A percentile compares a stretch with the other conserved stretches of the same genome.
phyloP scores from a whole-genome alignment of 2,329 filamentous ascomycete genomes.

The Aspergillus sp. region DNA sequence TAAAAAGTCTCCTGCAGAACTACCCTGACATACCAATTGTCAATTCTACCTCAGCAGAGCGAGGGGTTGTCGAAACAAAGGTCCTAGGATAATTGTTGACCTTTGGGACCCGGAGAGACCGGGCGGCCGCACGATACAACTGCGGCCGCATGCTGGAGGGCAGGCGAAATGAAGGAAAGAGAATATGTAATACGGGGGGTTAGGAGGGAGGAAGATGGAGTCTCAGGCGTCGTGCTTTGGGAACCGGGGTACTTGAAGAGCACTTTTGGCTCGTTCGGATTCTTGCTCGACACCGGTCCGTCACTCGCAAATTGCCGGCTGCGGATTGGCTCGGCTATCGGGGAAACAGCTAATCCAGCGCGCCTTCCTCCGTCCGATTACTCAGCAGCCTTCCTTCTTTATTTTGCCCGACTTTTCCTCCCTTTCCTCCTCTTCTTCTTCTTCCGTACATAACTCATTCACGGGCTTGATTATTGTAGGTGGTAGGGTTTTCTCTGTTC shows the following conservation, averaged over 20 bases:
- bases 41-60: constrained; percentile 91
- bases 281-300: constrained; percentile 30
- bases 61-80: constrained; percentile 76
- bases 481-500: constrained; percentile 49
- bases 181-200: constrained; percentile 13
- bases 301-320: constrained; percentile 39
- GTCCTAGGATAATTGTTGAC: constrained; percentile 66
- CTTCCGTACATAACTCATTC: constrained; percentile 54
- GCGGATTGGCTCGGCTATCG: constrained; percentile 39
- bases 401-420: constrained; percentile 16
- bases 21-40: constrained; percentile 70
- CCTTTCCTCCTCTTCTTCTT: constrained; percentile 25
- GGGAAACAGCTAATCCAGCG: constrained; percentile 31
- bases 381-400: constrained; percentile 18
- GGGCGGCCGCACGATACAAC: constrained; percentile 61
- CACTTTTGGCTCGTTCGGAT: constrained; percentile 30
- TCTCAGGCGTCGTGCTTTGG: constrained; percentile 24
- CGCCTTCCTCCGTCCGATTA: not conserved
- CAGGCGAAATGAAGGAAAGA: constrained; percentile 15
- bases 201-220: constrained; percentile 17
- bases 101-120: constrained; percentile 53
- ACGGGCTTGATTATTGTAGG: constrained; percentile 67
- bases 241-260: constrained; percentile 23
- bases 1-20: constrained; percentile 51
- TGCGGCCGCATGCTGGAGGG: constrained; percentile 61